phyloP scores from a whole-genome alignment of 805 yeast species.

The Wickerhamomyces pijperi region DNA sequence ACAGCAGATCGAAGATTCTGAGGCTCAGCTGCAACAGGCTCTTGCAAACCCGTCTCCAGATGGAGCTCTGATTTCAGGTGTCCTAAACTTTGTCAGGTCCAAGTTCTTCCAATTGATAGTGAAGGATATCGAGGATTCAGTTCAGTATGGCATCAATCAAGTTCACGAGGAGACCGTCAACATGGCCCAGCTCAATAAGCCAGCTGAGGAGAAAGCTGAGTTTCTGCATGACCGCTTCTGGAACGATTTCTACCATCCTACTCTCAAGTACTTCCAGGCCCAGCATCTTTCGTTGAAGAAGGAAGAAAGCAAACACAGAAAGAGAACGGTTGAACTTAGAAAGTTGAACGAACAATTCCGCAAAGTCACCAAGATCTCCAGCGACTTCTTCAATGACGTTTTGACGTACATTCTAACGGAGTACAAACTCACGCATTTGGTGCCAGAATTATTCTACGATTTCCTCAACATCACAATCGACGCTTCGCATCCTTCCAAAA shows the following conservation, averaged over 20 bases:
- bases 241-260: slow-evolving; percentile 55
- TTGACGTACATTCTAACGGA: slow-evolving; percentile 28
- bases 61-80: slow-evolving; percentile 24
- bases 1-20: slow-evolving; percentile 6
- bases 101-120: slow-evolving; percentile 33
- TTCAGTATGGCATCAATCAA: slow-evolving; percentile 1
- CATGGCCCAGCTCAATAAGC: slow-evolving; percentile 5
- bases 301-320: slow-evolving; percentile 11
- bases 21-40: slow-evolving; percentile 4
- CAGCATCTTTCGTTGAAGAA: slow-evolving; percentile 7
- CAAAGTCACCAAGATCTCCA: slow-evolving; percentile 36
- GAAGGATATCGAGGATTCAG: slow-evolving; percentile 20
- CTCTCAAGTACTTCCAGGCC: slow-evolving; percentile 35
- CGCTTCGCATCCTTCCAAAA: slow-evolving; percentile 3
- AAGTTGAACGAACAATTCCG: slow-evolving; percentile 41
- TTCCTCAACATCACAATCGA: slow-evolving; percentile 5
- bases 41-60: slow-evolving; percentile 11
- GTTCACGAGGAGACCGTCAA: slow-evolving; percentile 1
- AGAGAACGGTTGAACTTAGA: slow-evolving; percentile 38
- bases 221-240: slow-evolving; percentile 41
- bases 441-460: slow-evolving; percentile 11
- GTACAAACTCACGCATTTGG: slow-evolving; percentile 22
- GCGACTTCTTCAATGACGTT: slow-evolving; percentile 35
- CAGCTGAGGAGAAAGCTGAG: slow-evolving; percentile 9
- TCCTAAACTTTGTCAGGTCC: slow-evolving; percentile 36